A percentile compares a stretch with the other conserved stretches of the same genome.
These are phyloP conservation scores for Candida ipomoeae DNA, from an alignment of 805 yeast species.

Conservation along the genomic window DNA sequence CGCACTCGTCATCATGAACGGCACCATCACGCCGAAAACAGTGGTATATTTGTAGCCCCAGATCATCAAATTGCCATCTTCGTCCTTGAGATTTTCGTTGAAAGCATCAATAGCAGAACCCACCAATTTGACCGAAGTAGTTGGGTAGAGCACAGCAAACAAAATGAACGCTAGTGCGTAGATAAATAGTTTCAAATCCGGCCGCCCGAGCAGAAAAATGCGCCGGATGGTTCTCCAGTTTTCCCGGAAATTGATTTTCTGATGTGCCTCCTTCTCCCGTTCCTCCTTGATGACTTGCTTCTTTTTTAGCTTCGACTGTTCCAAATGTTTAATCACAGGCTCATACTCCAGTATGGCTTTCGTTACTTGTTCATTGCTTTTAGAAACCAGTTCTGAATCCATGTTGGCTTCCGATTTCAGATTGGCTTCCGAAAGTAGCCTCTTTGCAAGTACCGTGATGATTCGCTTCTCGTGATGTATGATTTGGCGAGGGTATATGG, in stretches of 20 bases:
- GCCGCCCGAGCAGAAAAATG: constrained; percentile 36
- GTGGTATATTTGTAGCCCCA: constrained; percentile 45
- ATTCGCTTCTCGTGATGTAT: background rate
- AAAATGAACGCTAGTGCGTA: constrained; percentile 39
- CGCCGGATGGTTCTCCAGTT: constrained; percentile 36
- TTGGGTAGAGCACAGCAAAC: constrained; percentile 43
- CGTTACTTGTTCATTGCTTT: background rate
- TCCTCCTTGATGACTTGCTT: constrained; percentile 29
- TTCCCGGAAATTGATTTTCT: constrained; percentile 27
- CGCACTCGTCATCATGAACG: constrained; percentile 41
- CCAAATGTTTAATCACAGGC: constrained; percentile 28
- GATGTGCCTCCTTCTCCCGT: constrained; percentile 21
- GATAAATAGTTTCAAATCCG: constrained; percentile 35
- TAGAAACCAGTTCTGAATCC: background rate
- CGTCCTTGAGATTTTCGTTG: constrained; percentile 31
- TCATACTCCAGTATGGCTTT: constrained; percentile 1
- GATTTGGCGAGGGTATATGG: background rate
- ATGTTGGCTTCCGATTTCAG: background rate
- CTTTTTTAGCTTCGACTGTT: constrained; percentile 23
- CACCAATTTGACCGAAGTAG: constrained; percentile 40
- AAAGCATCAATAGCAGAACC: constrained; percentile 43
- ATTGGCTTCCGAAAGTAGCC: background rate
- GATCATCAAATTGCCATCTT: constrained; percentile 36
- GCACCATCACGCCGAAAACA: constrained; percentile 39
- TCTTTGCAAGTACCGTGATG: background rate